Evolutionary conservation across 805 yeast genomes (phyloP), one percentile per base, ranked within the genome.

Genomic region (Saccharomycopsis lassenensis): DNA sequence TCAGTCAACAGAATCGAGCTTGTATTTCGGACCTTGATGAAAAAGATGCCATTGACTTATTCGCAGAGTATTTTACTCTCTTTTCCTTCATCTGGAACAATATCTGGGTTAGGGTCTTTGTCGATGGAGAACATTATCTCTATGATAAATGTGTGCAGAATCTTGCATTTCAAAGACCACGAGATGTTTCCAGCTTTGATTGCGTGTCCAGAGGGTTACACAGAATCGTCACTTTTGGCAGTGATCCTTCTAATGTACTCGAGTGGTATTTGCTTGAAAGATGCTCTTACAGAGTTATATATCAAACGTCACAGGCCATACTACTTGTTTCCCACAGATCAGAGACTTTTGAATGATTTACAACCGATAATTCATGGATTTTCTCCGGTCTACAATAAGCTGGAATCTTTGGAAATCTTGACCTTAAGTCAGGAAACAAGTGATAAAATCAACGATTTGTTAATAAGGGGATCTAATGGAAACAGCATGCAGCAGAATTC

Each of bases 181-280:
- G 44, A 51, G 14, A 43, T 45, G 2, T 55, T 62, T 34, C 66
- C 72, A 3, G 59, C 74, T 0, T 62, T 87, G 41, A 60, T 87
- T 7, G 78, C 74, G 52, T 85, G 95, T 50, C 71, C 82, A 2
- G 95, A 89, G 57, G 97, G 97, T 0, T 89, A 87, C 55, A 84
- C 95, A 0, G 95, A 86, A 51, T 79, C 87, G 35, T 74, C 94
- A 4, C 63, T 89, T n/a, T 56, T 87, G 26, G 70, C 74, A 1
- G 59, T 84, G 24, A 70, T 86, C 38, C 87, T 71, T 48, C 46
- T 80, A 39, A 79, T 89, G 40, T 89, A 78, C 56, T 54, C 82
- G 2, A 69, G 77, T 36, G 73, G 78, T 26, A 50, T 73, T 14
- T 46, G 69, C 0, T 55, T 83, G 8, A 75, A 79, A 19, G 76